These are phyloP conservation scores for Vanderwaltozyma tropicalis DNA, from an alignment of 805 yeast genomes.

Conservation along the genomic window DNA sequence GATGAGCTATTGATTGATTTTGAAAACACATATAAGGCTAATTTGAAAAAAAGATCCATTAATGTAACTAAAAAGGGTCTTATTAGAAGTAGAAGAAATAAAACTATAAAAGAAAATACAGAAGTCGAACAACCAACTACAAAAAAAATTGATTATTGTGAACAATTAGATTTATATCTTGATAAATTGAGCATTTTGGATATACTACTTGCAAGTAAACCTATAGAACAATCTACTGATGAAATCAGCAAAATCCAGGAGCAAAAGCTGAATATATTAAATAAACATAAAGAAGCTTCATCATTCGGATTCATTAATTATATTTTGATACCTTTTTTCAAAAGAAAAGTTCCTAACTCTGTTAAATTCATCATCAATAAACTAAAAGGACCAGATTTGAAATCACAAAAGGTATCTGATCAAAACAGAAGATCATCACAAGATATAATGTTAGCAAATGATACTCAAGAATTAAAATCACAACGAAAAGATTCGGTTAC, in stretches of 20 bases:
- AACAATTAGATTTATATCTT: conserved; percentile 34
- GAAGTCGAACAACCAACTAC: neutral
- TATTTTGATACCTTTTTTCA: conserved; percentile 45
- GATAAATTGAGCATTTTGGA: conserved; percentile 50
- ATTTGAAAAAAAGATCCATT: conserved; percentile 23
- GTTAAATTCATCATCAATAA: conserved; percentile 37
- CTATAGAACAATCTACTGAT: conserved; percentile 9
- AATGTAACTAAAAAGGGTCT: conserved; percentile 22
- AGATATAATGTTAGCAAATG: neutral
- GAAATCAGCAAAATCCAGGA: conserved; percentile 10
- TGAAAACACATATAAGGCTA: conserved; percentile 15
- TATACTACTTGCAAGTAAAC: conserved; percentile 31
- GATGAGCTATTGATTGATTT: conserved; percentile 29
- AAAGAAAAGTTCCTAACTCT: conserved; percentile 37
- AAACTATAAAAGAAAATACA: conserved; percentile 15
- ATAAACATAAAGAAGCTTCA: conserved; percentile 30
- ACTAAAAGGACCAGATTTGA: conserved; percentile 39
- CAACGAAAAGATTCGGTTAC: neutral
- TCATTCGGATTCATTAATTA: conserved; percentile 40
- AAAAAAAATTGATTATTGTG: conserved; percentile 17
- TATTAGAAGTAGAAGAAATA: conserved; percentile 13
- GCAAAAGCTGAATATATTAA: conserved; percentile 16
- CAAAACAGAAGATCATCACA: conserved; percentile 1
- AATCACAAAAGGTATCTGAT: conserved; percentile 9
- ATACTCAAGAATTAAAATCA: neutral